phyloP scores from a whole-genome alignment of 2,329 filamentous ascomycete genomes.

The Colletotrichum horii region DNA sequence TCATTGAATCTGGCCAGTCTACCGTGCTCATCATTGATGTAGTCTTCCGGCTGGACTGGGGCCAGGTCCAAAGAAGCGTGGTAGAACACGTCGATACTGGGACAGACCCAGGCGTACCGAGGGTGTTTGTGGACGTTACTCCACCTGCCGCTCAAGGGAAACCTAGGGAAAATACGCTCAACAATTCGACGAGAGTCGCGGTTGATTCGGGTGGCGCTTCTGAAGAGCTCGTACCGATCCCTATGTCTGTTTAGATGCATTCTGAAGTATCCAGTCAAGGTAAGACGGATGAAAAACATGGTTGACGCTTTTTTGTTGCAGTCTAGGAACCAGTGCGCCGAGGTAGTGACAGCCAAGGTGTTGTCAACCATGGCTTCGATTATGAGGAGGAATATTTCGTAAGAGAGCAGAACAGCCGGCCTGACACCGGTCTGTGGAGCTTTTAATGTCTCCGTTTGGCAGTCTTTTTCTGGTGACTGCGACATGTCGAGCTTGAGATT shows the following conservation, averaged over 20 bases:
- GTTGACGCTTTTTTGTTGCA: rapidly evolving
- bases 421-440: too few relatives aligned
- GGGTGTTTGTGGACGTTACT: too few relatives aligned
- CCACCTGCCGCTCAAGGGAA: not conserved
- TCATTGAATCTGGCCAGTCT: not conserved
- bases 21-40: not conserved
- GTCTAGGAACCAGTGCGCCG: not conserved
- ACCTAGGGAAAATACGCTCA: not conserved
- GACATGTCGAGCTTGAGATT: not conserved
- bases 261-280: not conserved
- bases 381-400: not conserved
- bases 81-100: not conserved
- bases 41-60: not conserved
- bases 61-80: too few relatives aligned
- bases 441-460: not conserved
- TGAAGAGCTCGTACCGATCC: not conserved
- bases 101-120: not conserved
- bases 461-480: not conserved
- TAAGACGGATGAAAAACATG: not conserved
- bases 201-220: not conserved
- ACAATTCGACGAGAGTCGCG: not conserved
- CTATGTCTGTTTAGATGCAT: not conserved
- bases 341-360: not conserved
- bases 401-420: too few relatives aligned
- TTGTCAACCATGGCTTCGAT: not conserved